Evolutionary conservation across 345 rosid species (phyloP), one percentile per base, ranked within the genome.

Genomic region (Orychophragmus violaceus): DNA sequence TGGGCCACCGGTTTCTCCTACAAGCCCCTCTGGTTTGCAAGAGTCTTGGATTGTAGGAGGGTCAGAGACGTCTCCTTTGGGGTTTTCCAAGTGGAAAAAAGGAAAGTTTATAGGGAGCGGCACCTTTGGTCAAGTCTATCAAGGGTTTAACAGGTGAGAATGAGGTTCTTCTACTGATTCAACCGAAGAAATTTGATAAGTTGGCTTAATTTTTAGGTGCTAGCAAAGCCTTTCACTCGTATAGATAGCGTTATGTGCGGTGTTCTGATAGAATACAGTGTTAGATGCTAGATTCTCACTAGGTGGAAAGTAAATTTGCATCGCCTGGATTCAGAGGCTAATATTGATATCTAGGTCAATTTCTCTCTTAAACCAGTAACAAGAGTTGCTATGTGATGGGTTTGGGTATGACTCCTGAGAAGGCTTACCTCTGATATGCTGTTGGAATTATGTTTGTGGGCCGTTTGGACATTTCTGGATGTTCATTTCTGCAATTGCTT

Each of bases 101-200:
- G 99, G 99, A 44, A 86, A 79, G 74, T 89, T 90, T 57, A 70
- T 94, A 17, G 99, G 99, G 64, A 87, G 95, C 63, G 99, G 99
- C 56, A 94, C 97, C 39, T 94, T 94, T 64, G 99, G 99, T 12
- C 90, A 94, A 42, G 99, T 94, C 63, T 94, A 81, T 70, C 89
- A 82, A 63, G 99, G 89, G 50, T 94, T 94, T 81, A 91, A 91
- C 74, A 90, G 99, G 99, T 93, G 73, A 52, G 23, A 4, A 6
- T 63, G 10, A 22, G 19, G 10, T 62, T 24, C 16, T 41, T 51
- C 29, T 60, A 59, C 32, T 45, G 23, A 33, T 30, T 32, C 0
- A 5, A 33, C 19, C 46, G 3, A 5, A 42, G 55, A 57, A 3
- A 33, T 45, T 29, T 28, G 9, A 35, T 45, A 46, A 24, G 5